Percentiles rank a stretch among this genome's conserved stretches.
These are phyloP conservation scores for Trichomonascaceae sp. DNA, from an alignment of 1,139 yeast species.

Conservation along the genomic window DNA sequence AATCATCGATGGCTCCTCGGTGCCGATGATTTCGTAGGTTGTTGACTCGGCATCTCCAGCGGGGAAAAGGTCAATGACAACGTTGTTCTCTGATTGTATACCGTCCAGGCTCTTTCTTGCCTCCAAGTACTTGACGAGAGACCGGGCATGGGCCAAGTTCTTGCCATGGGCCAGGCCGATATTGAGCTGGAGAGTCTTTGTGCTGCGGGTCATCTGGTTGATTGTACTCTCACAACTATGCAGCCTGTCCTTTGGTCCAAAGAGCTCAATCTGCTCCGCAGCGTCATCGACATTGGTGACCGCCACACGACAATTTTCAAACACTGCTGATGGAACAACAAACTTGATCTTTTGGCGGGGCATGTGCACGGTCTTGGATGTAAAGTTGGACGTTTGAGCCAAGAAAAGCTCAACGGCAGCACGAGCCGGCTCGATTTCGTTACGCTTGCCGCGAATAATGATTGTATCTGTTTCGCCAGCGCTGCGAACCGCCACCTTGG, in stretches of 20 bases:
- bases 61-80: conserved; percentile 30
- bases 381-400: conserved; percentile 21
- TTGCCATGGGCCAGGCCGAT: conserved; percentile 83
- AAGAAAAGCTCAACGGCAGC: conserved; percentile 35
- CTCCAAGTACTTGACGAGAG: conserved; percentile 53
- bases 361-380: conserved; percentile 32
- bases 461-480: conserved; percentile 12
- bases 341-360: conserved; percentile 42
- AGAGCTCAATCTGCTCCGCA: conserved; percentile 38
- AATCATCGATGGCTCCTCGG: conserved; percentile 33
- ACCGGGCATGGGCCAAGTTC: conserved; percentile 59
- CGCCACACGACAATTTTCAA: conserved; percentile 46
- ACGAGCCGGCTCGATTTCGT: conserved; percentile 39
- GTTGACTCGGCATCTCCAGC: conserved; percentile 27
- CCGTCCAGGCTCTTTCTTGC: conserved; percentile 33
- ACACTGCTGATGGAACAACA: conserved; percentile 30
- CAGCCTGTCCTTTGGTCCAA: conserved; percentile 51
- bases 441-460: conserved; percentile 53
- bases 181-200: conserved; percentile 56
- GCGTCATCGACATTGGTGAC: conserved; percentile 40
- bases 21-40: conserved; percentile 33
- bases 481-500: conserved; percentile 24
- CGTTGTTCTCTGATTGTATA: conserved; percentile 29
- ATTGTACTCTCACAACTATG: background rate
- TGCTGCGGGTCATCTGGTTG: conserved; percentile 6